These are phyloP conservation scores for Colletotrichum australisinense DNA, from an alignment of 2,329 filamentous ascomycete genomes.

Conservation along the genomic window DNA sequence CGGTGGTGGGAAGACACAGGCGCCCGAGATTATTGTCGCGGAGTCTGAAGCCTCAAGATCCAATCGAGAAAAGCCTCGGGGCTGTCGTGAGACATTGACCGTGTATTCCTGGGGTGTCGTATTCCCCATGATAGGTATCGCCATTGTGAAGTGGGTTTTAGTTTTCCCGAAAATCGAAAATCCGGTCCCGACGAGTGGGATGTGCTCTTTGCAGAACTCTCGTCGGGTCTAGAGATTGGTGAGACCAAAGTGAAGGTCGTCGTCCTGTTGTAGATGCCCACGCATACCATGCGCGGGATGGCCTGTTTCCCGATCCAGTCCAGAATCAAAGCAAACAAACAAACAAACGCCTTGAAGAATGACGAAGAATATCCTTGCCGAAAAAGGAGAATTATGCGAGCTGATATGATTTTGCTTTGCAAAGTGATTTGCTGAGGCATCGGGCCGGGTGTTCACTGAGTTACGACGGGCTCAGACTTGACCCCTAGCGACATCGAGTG, in stretches of 20 bases:
- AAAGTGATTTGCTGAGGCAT: not conserved
- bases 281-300: not conserved
- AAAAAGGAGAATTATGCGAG: not conserved
- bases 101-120: conserved; percentile 13
- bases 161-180: conserved; percentile 14
- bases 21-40: not conserved
- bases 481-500: conserved; percentile 28
- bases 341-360: conserved; percentile 16
- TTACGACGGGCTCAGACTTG: conserved; percentile 50
- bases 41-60: not conserved
- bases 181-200: conserved; percentile 19
- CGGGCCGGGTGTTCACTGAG: conserved; percentile 38
- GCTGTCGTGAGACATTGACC: conserved; percentile 34
- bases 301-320: conserved; percentile 1
- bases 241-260: conserved; percentile 20
- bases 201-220: conserved; percentile 34
- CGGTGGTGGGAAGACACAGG: not conserved
- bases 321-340: conserved; percentile 16
- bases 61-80: conserved; percentile 2
- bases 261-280: conserved; percentile 18
- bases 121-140: conserved; percentile 14
- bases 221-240: conserved; percentile 29
- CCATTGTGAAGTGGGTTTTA: conserved; percentile 7
- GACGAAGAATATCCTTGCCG: not conserved
- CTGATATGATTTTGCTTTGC: not conserved